Evolutionary conservation across 2,329 filamentous ascomycete genomes (phyloP), one percentile per base, ranked within the genome.

Genomic region (Cytospora leucostoma): DNA sequence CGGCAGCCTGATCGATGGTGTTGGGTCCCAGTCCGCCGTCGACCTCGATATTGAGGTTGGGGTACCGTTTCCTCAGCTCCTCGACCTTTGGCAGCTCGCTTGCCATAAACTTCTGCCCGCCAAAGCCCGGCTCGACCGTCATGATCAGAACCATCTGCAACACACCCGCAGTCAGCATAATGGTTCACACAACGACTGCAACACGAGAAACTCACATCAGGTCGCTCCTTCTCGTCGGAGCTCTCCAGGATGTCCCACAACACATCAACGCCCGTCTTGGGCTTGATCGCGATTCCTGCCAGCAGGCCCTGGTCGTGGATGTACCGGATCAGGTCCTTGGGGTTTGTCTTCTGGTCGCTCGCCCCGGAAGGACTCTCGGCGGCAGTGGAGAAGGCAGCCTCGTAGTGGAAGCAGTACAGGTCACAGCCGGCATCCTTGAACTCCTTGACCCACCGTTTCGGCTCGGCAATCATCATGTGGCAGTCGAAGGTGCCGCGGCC

Each of bases 401-500:
- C 95, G 78, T 98, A 98, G 82, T 99, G 95, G 83, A 99, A 99
- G 83, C 95, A 98, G 82, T 99, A 99, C n/a, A 99, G 84, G 77
- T 99, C 93, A 78, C 93, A 97, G 60, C 95, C 95, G 65, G 93
- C 95, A 59, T 90, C 88, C 76, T 95, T 88, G 82, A 99, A 98
- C 67, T 96, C 92, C 74, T 91, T 91, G 71, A 97, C 93, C 95
- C 95, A 99, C 83, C 93, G 93, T 83, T 98, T 96, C 69, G 95
- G 95, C 93, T 99, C 94, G 72, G 92, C 88, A 74, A 99, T 96
- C 95, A 99, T 99, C 95, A 99, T 98, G 79, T 99, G 95, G 84
- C 95, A 99, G 78, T 99, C 95, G 75, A 99, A 99, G 15, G 94
- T 98, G 66, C 95, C 95, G 70, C 88, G 90, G 59, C 91, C 93